These are phyloP conservation scores for Lepidopterella palustris DNA, from an alignment of 495 filamentous ascomycete genomes.

Conservation along the genomic window DNA sequence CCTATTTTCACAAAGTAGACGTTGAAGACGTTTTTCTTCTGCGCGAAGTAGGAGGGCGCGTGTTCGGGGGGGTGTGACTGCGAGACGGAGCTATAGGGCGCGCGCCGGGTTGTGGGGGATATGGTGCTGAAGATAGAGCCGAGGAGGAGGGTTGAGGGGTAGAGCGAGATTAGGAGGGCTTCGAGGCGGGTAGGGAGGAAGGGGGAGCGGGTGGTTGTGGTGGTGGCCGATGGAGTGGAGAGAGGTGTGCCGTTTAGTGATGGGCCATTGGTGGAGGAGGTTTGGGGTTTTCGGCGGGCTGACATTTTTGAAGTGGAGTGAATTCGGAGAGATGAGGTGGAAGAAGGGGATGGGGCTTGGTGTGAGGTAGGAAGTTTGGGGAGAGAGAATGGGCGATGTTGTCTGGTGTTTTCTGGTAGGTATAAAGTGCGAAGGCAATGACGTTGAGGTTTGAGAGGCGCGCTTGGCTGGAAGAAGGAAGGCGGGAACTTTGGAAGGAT, in stretches of 20 bases:
- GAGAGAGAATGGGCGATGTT: not conserved
- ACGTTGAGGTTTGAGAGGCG: too few species aligned
- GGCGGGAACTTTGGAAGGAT: too few species aligned
- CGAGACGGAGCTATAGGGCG: conserved; percentile 48
- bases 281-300: conserved; percentile 15
- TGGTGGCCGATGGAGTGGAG: conserved; percentile 14
- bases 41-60: conserved; percentile 83
- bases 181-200: conserved; percentile 59
- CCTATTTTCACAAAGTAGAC: conserved; percentile 86
- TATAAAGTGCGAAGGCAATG: not conserved
- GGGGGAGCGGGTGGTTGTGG: conserved; percentile 35
- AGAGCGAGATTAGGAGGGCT: conserved; percentile 54
- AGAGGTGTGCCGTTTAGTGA: conserved; percentile 12
- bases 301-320: conserved; percentile 9
- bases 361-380: not conserved
- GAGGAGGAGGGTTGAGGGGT: conserved; percentile 68
- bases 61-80: conserved; percentile 53
- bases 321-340: not conserved
- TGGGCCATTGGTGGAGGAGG: conserved; percentile 7
- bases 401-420: not conserved
- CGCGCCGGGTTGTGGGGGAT: conserved; percentile 58
- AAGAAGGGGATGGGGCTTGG: not conserved
- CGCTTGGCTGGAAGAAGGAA: too few species aligned
- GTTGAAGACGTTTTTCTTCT: conserved; percentile 88
- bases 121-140: conserved; percentile 75